phyloP scores from a whole-genome alignment of 2,329 filamentous ascomycete species.

The Sporothrix globosa region DNA sequence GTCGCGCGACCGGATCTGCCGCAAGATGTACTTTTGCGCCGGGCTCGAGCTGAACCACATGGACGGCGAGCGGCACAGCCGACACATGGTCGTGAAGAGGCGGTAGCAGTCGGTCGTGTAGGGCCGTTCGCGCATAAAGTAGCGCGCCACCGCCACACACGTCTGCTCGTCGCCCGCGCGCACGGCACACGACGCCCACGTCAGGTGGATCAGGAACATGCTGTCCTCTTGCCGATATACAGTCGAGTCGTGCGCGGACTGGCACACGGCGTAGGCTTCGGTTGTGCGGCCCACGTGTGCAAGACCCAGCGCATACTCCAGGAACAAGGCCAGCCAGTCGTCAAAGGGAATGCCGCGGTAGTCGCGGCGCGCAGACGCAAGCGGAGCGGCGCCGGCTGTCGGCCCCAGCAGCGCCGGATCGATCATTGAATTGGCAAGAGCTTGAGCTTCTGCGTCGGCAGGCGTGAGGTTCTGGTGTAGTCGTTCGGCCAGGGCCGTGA shows the following conservation, averaged over 20 bases:
- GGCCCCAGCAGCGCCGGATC: constrained; percentile 44
- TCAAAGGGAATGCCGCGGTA: constrained; percentile 76
- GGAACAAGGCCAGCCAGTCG: constrained; percentile 86
- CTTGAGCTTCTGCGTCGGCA: neutral
- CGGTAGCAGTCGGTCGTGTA: constrained; percentile 82
- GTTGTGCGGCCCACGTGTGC: constrained; percentile 68
- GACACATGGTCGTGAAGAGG: constrained; percentile 77
- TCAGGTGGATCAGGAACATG: constrained; percentile 73
- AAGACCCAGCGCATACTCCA: constrained; percentile 80
- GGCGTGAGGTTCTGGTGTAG: constrained; percentile 48
- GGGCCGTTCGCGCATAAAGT: constrained; percentile 80
- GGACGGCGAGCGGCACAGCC: constrained; percentile 69
- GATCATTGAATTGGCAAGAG: constrained; percentile 30
- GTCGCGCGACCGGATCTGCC: constrained; percentile 90
- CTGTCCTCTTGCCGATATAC: constrained; percentile 69
- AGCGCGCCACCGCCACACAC: constrained; percentile 72
- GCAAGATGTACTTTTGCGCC: constrained; percentile 86
- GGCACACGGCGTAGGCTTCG: constrained; percentile 78
- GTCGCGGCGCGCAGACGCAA: constrained; percentile 41
- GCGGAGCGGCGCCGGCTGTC: constrained; percentile 28
- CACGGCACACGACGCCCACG: constrained; percentile 82
- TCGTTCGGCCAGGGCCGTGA: constrained; percentile 60
- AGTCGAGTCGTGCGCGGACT: constrained; percentile 76
- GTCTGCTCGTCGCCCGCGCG: constrained; percentile 78
- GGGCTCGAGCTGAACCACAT: constrained; percentile 79